Evolutionary conservation across 75 land plant genomes (phyloP), one percentile per base, ranked within the genome.

Genomic region (Pinus tabuliformis): DNA sequence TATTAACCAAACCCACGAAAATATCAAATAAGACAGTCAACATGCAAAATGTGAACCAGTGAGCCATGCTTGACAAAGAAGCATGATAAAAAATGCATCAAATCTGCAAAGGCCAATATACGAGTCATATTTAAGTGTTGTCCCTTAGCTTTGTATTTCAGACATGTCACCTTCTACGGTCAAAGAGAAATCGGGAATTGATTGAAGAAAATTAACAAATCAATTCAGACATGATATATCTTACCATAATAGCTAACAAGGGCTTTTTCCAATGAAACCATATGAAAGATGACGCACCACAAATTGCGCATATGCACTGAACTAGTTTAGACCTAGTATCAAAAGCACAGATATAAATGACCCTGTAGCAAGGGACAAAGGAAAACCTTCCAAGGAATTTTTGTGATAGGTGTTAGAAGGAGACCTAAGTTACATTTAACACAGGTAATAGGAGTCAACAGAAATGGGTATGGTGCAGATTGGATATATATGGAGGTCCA

Each of bases 41-140:
- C 28, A 33, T 64, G 37, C 36, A 64, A 64, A 37, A 33, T 64
- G 39, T 17, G 68, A 37, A 17, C 68, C 68, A 64, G 68, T 64
- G 13, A 2, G 9, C 68, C 39, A 33, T 64, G 42, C 68, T 30
- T 64, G 68, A 49, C 54, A 9, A 9, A 49, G 2, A 36, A 36
- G 42, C n/a, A 64, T 17, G n/a, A 7, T 16, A 33, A 33, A 5
- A 64, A 36, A 64, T 64, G 39, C 37, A 64, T 18, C 8, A 17
- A 36, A 33, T 17, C 36, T 63, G 18, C 39, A 64, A 26, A 24
- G 1, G 18, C 6, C 68, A 36, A 3, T 16, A 17, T 36, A 64
- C 39, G 33, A 49, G 54, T 64, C 8, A 36, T 36, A 64, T 24
- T 2, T 28, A 33, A 62, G 65, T 33, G 16, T 62, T 62, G 36